These are phyloP conservation scores for Candida nitratophila DNA, from an alignment of 805 yeast species.

Conservation along the genomic window DNA sequence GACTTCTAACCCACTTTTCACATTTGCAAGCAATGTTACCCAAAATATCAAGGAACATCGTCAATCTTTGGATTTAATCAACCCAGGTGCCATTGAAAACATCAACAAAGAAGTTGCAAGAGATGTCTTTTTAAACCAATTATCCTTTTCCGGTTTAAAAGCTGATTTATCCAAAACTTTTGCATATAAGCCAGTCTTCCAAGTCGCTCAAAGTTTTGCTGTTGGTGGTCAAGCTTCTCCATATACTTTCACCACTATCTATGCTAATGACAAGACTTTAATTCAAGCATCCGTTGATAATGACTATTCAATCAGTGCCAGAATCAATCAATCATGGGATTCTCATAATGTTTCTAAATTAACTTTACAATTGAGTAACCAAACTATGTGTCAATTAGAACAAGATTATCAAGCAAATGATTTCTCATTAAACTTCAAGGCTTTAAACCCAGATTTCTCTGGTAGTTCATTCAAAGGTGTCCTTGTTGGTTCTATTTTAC, in stretches of 20 bases:
- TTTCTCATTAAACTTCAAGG: constrained; percentile 81
- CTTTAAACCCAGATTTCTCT: constrained; percentile 79
- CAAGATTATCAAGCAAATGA: constrained; percentile 92
- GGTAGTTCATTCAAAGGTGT: constrained; percentile 83
- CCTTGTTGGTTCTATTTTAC: constrained; percentile 84
- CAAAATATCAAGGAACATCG: constrained; percentile 70
- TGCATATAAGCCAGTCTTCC: constrained; percentile 89
- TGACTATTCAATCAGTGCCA: constrained; percentile 77
- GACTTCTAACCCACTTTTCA: constrained; percentile 78
- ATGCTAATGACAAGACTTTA: constrained; percentile 78
- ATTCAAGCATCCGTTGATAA: constrained; percentile 90
- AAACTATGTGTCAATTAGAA: constrained; percentile 91
- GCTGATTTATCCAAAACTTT: constrained; percentile 95
- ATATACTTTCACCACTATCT: constrained; percentile 85
- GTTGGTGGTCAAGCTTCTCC: constrained; percentile 86
- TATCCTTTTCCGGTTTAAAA: constrained; percentile 89
- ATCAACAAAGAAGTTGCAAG: constrained; percentile 88
- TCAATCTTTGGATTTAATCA: constrained; percentile 68
- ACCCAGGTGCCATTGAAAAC: constrained; percentile 95
- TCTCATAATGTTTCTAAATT: constrained; percentile 71
- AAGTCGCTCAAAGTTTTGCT: constrained; percentile 89
- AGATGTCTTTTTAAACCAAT: constrained; percentile 86
- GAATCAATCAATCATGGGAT: constrained; percentile 89
- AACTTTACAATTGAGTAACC: constrained; percentile 84
- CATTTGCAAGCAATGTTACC: constrained; percentile 72